Evolutionary conservation across 2,329 filamentous ascomycete genomes (phyloP), one percentile per base, ranked within the genome.

Genomic region (Amesomyces nigricolor): DNA sequence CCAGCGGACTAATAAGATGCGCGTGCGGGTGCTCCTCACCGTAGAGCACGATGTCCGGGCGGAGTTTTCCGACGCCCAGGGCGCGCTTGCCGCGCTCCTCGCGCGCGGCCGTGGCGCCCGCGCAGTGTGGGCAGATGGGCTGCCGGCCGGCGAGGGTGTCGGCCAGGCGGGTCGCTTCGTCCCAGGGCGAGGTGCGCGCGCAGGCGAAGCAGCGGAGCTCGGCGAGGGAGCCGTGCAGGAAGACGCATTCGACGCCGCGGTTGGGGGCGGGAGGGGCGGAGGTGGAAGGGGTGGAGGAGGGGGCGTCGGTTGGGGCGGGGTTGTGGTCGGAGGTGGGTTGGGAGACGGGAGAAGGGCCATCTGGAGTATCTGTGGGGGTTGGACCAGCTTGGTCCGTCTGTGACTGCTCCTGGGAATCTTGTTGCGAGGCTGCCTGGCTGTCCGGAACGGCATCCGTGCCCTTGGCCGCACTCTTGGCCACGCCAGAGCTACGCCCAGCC

Each of bases 41-140:
- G 64, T 89, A 89, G 0, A 89, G 73, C 1, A 89, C 86, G 63
- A 89, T 87, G 63, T 89, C 85, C 0, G 86, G 86, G 39, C 86
- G 75, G 16, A 89, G 73, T 58, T 84, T 83, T 35, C 86, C 86
- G 2, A 88, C 78, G 3, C 83, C 83, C 5, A 88, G 73, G 0
- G 82, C 82, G 56, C 86, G 77, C 64, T 88, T 87, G 11, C 86
- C 86, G 48, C 74, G 79, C 58, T 84, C 83, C 60, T 83, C 77
- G 32, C 86, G 76, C 5, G 80, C 80, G 1, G 80, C 78, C 2
- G 82, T 84, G 4, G 84, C 81, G 1, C 78, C 79, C 3, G 76
- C 78, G 63, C 86, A 89, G 47, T 80, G 78, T 30, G 84, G 83
- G 58, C 86, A 89, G 47, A 81, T 79, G 0, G 86, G 86, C 54